phyloP scores from a whole-genome alignment of 1,139 yeast genomes.

The Blastobotrys aristatus region DNA sequence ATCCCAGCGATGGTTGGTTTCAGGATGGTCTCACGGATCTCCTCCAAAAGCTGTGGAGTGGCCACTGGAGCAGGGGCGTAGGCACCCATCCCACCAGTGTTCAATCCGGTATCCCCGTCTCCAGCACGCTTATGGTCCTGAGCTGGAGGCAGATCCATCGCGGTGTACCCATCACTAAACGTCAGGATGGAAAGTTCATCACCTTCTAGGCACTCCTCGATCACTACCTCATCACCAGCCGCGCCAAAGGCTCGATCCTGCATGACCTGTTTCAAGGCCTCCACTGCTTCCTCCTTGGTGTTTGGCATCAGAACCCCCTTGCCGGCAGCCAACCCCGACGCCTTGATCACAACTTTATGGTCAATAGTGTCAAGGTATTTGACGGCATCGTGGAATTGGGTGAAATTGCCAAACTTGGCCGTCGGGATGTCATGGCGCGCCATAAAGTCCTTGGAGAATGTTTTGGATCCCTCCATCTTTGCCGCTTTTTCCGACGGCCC shows the following conservation, averaged over 20 bases:
- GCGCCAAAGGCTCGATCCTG: slow-evolving; percentile 80
- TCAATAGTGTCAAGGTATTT: slow-evolving; percentile 59
- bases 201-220: slow-evolving; percentile 94
- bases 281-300: slow-evolving; percentile 75
- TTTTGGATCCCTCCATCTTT: slow-evolving; percentile 93
- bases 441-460: slow-evolving; percentile 93
- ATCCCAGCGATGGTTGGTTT: slow-evolving; percentile 94
- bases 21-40: slow-evolving; percentile 67
- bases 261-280: slow-evolving; percentile 85
- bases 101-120: slow-evolving; percentile 87
- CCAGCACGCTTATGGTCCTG: slow-evolving; percentile 97
- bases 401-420: slow-evolving; percentile 81
- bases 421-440: slow-evolving; percentile 88
- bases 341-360: slow-evolving; percentile 86
- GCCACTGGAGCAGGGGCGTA: slow-evolving; percentile 97
- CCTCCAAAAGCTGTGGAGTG: slow-evolving; percentile 58
- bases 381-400: slow-evolving; percentile 67
- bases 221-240: slow-evolving; percentile 95
- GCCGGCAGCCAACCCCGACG: slow-evolving; percentile 98
- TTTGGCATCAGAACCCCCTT: slow-evolving; percentile 95
- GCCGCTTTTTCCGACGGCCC: slow-evolving; percentile 94
- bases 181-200: slow-evolving; percentile 94
- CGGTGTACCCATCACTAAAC: slow-evolving; percentile 89
- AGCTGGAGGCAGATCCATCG: slow-evolving; percentile 89
- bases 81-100: slow-evolving; percentile 99